These are phyloP conservation scores for Botrytis fabae DNA, from an alignment of 2,329 filamentous ascomycete genomes.

Conservation along the genomic window DNA sequence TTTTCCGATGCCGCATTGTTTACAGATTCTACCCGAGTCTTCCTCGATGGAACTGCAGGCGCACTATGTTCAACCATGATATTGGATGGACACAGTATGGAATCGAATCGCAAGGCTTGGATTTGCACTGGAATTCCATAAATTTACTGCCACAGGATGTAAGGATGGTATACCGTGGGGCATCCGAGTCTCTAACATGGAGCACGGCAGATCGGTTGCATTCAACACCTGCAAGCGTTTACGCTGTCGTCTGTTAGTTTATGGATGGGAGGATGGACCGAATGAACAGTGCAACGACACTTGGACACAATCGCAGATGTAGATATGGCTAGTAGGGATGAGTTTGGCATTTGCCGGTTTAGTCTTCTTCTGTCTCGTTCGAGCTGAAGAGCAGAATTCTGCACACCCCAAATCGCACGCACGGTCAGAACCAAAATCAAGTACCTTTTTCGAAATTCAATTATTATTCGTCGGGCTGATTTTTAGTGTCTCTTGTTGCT, in stretches of 20 bases:
- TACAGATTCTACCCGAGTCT: not conserved
- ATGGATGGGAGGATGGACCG: not conserved
- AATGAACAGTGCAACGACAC: not conserved
- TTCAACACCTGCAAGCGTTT: not conserved
- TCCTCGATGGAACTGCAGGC: not conserved
- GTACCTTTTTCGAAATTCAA: not conserved
- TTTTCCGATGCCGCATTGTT: constrained; percentile 20
- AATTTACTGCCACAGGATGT: not conserved
- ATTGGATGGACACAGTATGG: not conserved
- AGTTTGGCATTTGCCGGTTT: not conserved
- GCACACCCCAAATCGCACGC: too few species aligned
- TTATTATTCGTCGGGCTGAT: not conserved
- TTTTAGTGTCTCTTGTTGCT: not conserved
- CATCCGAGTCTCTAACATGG: not conserved
- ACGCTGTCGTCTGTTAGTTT: not conserved
- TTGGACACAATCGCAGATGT: not conserved
- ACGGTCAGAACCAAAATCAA: not conserved
- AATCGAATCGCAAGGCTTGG: not conserved
- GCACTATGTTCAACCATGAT: constrained; percentile 20
- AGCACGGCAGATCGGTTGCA: not conserved
- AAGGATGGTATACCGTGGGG: not conserved
- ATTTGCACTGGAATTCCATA: not conserved
- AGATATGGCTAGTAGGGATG: constrained; percentile 8
- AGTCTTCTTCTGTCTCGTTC: not conserved
- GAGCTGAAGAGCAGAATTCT: not conserved